phyloP scores from a whole-genome alignment of 345 rosid species.

The Boechera stricta region DNA sequence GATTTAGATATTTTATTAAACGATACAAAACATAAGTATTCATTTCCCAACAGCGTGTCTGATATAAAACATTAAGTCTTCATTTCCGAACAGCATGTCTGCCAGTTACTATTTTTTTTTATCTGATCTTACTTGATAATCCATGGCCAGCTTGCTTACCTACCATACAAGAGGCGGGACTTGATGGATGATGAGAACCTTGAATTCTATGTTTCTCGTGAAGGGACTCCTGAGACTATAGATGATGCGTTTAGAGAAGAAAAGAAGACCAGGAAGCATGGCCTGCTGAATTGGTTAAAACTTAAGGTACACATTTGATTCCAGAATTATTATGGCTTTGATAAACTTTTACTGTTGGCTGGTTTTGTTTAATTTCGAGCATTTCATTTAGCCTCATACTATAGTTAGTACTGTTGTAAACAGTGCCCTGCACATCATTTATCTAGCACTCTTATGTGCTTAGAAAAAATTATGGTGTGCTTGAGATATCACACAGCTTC shows the following conservation, averaged over 20 bases:
- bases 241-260: conserved; percentile 75
- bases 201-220: conserved; percentile 73
- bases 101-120: conserved; percentile 20
- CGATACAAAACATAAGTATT: neutral
- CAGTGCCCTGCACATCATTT: neutral
- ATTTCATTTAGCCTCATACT: conserved; percentile 16
- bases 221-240: conserved; percentile 63
- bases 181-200: conserved; percentile 89
- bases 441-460: conserved; percentile 16
- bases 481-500: neutral
- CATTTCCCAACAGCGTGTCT: conserved; percentile 4
- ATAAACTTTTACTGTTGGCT: conserved; percentile 3
- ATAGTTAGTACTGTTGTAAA: conserved; percentile 1
- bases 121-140: conserved; percentile 45
- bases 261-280: conserved; percentile 86
- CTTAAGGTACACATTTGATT: conserved; percentile 60
- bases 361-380: conserved; percentile 4
- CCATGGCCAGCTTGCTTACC: conserved; percentile 84
- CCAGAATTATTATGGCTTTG: conserved; percentile 35
- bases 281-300: conserved; percentile 93
- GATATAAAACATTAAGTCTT: neutral
- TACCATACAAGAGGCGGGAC: conserved; percentile 93
- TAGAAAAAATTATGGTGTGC: neutral
- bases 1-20: conserved; percentile 10
- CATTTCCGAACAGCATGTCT: conserved; percentile 2